A percentile compares a stretch with the other conserved stretches of the same genome.
Conservation (phyloP, 768 basidiomycete genomes). For the Clitopilus hobsonii region DNA sequence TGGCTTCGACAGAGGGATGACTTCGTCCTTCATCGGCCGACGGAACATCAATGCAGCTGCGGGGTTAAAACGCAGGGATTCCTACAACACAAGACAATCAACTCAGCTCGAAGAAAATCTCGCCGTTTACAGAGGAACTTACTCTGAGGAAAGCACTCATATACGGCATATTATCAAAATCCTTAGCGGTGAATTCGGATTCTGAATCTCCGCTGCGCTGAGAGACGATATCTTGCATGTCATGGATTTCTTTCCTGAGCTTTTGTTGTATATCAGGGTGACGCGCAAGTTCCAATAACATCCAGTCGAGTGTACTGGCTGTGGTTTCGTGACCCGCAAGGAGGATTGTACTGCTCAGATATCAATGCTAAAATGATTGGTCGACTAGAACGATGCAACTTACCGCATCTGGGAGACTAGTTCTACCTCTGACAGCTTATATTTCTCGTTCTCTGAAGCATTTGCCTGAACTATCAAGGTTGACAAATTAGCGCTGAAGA, state of each 20-base stretch:
- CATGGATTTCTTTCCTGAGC: slow-evolving; percentile 57
- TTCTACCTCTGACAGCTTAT: slow-evolving; percentile 32
- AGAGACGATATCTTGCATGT: slow-evolving; percentile 26
- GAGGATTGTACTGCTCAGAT: slow-evolving; percentile 33
- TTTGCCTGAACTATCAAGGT: slow-evolving; percentile 38
- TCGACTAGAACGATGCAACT: neutral
- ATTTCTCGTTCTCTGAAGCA: slow-evolving; percentile 29
- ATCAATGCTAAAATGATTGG: neutral
- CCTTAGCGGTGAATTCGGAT: slow-evolving; percentile 37
- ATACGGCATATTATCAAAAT: slow-evolving; percentile 49
- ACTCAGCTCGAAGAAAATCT: too few species aligned
- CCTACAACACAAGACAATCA: too few species aligned
- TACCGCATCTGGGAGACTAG: slow-evolving; percentile 35
- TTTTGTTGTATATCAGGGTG: slow-evolving; percentile 53
- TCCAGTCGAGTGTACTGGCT: slow-evolving; percentile 54
- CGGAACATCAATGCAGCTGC: slow-evolving; percentile 48
- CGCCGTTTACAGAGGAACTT: too few species aligned
- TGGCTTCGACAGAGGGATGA: slow-evolving; percentile 55
- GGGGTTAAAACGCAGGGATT: slow-evolving; percentile 50
- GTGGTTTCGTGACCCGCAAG: slow-evolving; percentile 59
- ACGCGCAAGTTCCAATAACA: slow-evolving; percentile 56
- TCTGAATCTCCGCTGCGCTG: slow-evolving; percentile 33
- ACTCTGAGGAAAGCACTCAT: slow-evolving; percentile 44
- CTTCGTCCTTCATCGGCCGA: slow-evolving; percentile 44
- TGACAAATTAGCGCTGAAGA: slow-evolving; percentile 16